Evolutionary conservation across 2,329 filamentous ascomycete genomes (phyloP), one percentile per base, ranked within the genome.

Genomic region (Xenoacremonium recifei): DNA sequence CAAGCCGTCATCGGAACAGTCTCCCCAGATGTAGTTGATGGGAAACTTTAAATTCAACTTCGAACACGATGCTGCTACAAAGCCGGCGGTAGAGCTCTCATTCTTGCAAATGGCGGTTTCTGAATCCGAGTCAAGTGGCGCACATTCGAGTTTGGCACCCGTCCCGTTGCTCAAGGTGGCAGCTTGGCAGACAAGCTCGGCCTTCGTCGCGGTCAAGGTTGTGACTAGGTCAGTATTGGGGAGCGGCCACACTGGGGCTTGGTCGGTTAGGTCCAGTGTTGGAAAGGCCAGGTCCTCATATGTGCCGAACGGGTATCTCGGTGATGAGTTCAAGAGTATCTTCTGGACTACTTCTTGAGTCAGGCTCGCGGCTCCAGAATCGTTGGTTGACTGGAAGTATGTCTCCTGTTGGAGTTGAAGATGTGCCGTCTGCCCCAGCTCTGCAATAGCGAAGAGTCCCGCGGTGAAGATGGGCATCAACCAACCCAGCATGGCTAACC

Each of bases 391-490:
- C n/a, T 25, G 33, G 36, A 60, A 59, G 5, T 42, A 36, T 2
- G 57, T 53, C 27, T 48, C 42, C 13, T 45, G 49, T 17, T 35
- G 44, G 25, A 61, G 50, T 13, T 60, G 37, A 21, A 59, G 44
- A 6, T 51, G 13, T 3, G 48, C 49, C 9, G 37, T 48, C 37
- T 50, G 48, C 15, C 38, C 37, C 15, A 58, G 33, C 12, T 54
- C 49, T 7, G 44, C 42, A 17, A 58, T 47, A 13, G 55, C 51
- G 35, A 59, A 60, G 7, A 61, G 36, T 15, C 58, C 58, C 2
- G 58, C 55, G 4, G 56, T 53, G 34, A 60, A 59, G 21, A 61
- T 55, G 21, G 58, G 58, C 50, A 55, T 50, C 34, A 57, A 16
- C 55, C 55, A 58, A n/a, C 54, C 58, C n/a, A 59, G 43, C 21